Base-by-base conservation (phyloP, 2,329 filamentous ascomycete genomes). In the Fusarium concolor region DNA sequence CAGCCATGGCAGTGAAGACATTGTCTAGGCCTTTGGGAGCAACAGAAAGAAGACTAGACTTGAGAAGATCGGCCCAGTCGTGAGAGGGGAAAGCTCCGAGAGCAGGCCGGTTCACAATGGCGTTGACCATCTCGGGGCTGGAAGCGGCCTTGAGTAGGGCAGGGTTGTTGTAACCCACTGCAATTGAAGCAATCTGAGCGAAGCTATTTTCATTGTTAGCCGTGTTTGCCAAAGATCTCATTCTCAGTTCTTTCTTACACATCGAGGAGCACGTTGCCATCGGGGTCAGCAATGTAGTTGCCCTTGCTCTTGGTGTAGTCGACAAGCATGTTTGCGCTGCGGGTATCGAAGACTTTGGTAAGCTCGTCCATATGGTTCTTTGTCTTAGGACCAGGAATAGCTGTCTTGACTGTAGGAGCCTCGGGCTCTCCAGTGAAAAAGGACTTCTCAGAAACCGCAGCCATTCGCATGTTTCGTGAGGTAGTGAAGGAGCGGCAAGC, bases 141-240 rank as follows among this genome's bases (percentile, higher is more conserved):
- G 87, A 86, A 26, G 92, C 92, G 33, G 90, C 89, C 73, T 89
- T 84, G 70, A 87, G 83, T 65, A 97, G 86, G 68, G 85, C 81
- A 9, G 92, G 90, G 83, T 97, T 97, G 86, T 95, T 97, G 87
- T 97, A 97, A 63, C 94, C 94, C 44, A 97, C 85, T 5, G 94
- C 92, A 73, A 97, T 97, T 41, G 93, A 97, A 67, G 94, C 94
- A 76, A 97, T 97, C 81, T 97, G 94, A 51, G 94, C 92, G 76
- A 95, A 95, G 61, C 90, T 91, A 70, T 59, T 11, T 43, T n/a
- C 11, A 15, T 26, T 24, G 53, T 73, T 38, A 75, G 56, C 29
- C 1, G 20, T 9, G 2, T 20, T 15, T 6, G 5, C 33, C 15
- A 18, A 11, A 20, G n/a, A 24, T 11, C 11, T 44, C 14, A 11